Evolutionary conservation across 2,329 filamentous ascomycete genomes (phyloP), one percentile per base, ranked within the genome.

Genomic region (Colletotrichum lupini): DNA sequence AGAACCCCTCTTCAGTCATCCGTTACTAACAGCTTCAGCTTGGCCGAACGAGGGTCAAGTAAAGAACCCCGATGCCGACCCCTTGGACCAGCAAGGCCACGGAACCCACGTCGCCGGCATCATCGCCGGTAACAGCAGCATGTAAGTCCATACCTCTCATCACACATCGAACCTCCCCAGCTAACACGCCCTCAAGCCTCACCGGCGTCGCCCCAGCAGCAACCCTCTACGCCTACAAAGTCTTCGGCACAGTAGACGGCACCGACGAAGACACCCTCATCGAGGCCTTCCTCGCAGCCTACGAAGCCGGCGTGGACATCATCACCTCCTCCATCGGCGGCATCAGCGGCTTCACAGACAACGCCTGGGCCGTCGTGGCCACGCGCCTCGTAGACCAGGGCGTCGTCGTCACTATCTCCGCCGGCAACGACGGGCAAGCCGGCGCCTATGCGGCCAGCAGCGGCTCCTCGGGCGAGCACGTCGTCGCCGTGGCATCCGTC

Each of bases 401-500:
- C 28, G 82, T 85, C 4, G 80, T 83, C 3, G 80, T 83, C 62
- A 82, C 81, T 2, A 79, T 85, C 55, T 82, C 85, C 1, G 84
- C 83, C 4, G 86, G 86, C 22, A 88, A 88, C 70, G 79, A 82
- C 37, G 86, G 85, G n/a, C 77, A 78, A 5, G 73, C 78, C 16
- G 86, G 86, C 4, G 76, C 85, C 0, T 87, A 86, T 75, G 83
- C 81, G 57, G 79, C 80, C 32, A 81, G 79, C 60, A 80, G 79
- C 28, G 83, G 83, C 4, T 80, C 84, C 11, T 80, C 82, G 4
- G 86, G 85, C 12, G 81, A 80, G 62, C 79, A 82, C 7, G 83
- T 85, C 11, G 82, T 84, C 16, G 82, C 85, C 3, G 81, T 87
- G 46, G 86, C 85, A 12, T 85, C 86, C 0, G 80, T 86, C 55